Evolutionary conservation across 805 yeast species (phyloP).

Genomic region (Candida sphagnicola): DNA sequence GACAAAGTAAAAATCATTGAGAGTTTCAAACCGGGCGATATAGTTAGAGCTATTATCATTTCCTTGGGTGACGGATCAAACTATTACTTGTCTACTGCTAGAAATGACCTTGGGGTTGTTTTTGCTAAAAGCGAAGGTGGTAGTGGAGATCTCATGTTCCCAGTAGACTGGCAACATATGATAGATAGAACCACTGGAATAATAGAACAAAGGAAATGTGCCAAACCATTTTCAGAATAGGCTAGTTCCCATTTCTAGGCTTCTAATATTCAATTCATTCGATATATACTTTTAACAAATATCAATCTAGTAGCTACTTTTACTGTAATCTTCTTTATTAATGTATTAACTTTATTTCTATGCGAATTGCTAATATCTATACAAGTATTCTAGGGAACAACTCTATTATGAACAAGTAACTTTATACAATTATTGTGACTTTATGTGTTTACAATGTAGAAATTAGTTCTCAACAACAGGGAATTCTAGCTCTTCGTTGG

Average conservation of each 20-base stretch:
- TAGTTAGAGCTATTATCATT: constrained; percentile 76
- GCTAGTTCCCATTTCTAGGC: no score
- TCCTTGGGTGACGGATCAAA: constrained; percentile 93
- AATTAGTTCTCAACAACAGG: no score
- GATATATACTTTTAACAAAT: no score
- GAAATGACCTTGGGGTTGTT: constrained; percentile 89
- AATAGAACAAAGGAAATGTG: constrained; percentile 81
- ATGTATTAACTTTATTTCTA: no score
- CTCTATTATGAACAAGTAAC: no score
- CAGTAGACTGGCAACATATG: constrained; percentile 97
- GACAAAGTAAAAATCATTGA: constrained; percentile 79
- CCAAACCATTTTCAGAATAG: constrained; percentile 60
- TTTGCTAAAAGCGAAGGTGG: constrained; percentile 74
- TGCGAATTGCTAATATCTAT: no score
- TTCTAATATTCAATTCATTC: no score
- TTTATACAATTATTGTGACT: no score
- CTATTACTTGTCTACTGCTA: constrained; percentile 84
- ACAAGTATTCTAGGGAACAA: no score
- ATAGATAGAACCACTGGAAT: constrained; percentile 70
- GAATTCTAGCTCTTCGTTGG: constrained; percentile 22
- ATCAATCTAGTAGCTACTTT: no score
- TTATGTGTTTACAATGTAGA: no score
- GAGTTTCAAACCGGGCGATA: constrained; percentile 87
- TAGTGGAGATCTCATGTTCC: constrained; percentile 73
- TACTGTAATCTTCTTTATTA: no score